Base-by-base conservation (phyloP, 2,329 filamentous ascomycete genomes). In the Sordariomycetes sp. region DNA sequence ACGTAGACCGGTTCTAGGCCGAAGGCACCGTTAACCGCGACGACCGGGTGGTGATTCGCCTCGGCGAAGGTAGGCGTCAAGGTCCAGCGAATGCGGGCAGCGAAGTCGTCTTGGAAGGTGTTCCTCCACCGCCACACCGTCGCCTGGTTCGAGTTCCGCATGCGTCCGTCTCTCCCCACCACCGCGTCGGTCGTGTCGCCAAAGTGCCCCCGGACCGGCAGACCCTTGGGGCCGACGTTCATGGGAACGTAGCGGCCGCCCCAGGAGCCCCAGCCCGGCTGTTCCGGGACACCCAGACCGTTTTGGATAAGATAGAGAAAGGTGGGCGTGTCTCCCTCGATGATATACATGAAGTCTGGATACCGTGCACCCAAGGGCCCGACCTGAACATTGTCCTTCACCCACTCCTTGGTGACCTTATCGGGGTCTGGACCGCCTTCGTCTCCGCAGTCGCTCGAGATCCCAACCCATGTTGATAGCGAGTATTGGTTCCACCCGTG, bases 401-500 rank as follows among this genome's bases (percentile, higher is more conserved):
- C 67, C 79, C 80, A 83, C 18, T 73, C 69, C 57, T 76, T 74
- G 16, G 18, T 16, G n/a, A n/a, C 16, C 16, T 16, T 69, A 53
- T 76, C 75, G 6, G 70, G 68, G 48, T 69, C 73, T 66, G 57
- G 79, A 75, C 24, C 67, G 78, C 28, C 28, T 32, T 32, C 28
- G 28, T 32, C 28, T 32, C 28, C 28, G 28, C 28, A 32, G 28
- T 32, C 28, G 28, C 28, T 32, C 28, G 28, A 32, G 46, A 85
- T 84, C 1, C 81, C 81, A 1, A 70, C 74, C 81, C 81, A 84
- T 0, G 80, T 69, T 0, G 81, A 80, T 56, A 75, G 63, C 2
- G 71, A 72, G 60, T 84, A 85, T 54, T 78, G 70, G 62, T 79
- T 79, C 74, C 76, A 84, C 7, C 74, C 79, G 63, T 84, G 81